These are phyloP conservation scores for Trichoderma erinaceum DNA, from an alignment of 495 filamentous ascomycete species.

Conservation along the genomic window DNA sequence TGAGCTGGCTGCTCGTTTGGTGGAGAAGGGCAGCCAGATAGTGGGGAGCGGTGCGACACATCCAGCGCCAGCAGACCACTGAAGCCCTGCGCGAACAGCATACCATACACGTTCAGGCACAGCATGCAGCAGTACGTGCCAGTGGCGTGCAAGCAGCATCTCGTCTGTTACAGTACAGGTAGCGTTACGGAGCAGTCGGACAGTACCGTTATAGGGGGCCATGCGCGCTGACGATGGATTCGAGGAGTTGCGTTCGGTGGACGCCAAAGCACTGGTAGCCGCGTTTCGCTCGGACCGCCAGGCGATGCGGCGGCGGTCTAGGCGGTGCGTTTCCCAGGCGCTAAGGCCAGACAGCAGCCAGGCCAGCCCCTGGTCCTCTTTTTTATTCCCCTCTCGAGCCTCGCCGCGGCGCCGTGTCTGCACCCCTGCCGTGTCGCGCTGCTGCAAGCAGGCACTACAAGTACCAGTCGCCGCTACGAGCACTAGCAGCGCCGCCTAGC, in stretches of 20 bases:
- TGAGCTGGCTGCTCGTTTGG: neutral
- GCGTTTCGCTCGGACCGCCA: neutral
- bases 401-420: neutral
- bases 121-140: no score
- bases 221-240: neutral
- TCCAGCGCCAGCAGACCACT: no score
- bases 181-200: no score
- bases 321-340: neutral
- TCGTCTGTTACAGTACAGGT: no score
- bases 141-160: no score
- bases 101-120: no score
- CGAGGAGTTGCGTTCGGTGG: neutral
- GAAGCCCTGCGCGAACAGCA: no score
- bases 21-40: neutral
- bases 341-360: neutral
- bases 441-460: no score
- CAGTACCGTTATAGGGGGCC: neutral
- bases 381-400: neutral
- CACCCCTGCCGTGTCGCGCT: no score
- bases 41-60: neutral
- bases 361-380: no score
- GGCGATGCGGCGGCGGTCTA: conserved; percentile 2
- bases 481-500: no score
- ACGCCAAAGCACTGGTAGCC: neutral
- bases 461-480: no score